Conservation (phyloP, 163 green algal species). For the Chloromonas sp. region DNA sequence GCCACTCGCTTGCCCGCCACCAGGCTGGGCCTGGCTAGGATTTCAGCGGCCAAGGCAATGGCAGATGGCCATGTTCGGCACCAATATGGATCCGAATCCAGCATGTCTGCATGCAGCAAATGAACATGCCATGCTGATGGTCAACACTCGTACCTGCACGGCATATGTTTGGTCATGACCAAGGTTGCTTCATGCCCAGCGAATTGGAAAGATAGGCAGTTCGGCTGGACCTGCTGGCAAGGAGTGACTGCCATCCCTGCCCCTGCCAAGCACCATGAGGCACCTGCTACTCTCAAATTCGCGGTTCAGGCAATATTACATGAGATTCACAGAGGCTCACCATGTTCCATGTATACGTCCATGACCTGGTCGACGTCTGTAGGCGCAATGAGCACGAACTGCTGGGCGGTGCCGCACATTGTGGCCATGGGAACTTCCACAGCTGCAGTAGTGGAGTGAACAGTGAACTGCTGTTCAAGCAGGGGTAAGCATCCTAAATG, state of each 20-base stretch:
- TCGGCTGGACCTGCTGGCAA: not conserved
- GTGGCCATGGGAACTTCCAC: too few relatives aligned
- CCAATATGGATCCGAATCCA: slow-evolving; percentile 77
- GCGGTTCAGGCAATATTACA: not conserved
- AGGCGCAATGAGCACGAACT: not conserved
- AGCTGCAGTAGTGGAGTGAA: too few relatives aligned
- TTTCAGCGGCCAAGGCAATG: slow-evolving; percentile 58
- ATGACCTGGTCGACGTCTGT: not conserved
- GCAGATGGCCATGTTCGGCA: slow-evolving; percentile 73
- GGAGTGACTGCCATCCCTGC: not conserved
- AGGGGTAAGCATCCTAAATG: too few relatives aligned
- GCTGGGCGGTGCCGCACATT: too few relatives aligned
- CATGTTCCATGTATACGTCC: not conserved
- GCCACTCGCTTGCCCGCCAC: slow-evolving; percentile 52
- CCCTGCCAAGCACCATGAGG: not conserved
- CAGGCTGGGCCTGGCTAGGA: slow-evolving; percentile 59
- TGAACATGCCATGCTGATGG: not conserved
- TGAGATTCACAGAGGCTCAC: not conserved
- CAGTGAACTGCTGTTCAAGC: too few relatives aligned
- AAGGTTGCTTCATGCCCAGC: not conserved
- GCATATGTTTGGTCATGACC: not conserved
- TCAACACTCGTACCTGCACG: not conserved
- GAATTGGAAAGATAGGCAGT: too few relatives aligned
- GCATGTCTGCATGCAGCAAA: slow-evolving; percentile 13
- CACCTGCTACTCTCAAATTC: not conserved